Evolutionary conservation across 139 green algal genomes (phyloP).

Genomic region (Volvox reticuliferus): DNA sequence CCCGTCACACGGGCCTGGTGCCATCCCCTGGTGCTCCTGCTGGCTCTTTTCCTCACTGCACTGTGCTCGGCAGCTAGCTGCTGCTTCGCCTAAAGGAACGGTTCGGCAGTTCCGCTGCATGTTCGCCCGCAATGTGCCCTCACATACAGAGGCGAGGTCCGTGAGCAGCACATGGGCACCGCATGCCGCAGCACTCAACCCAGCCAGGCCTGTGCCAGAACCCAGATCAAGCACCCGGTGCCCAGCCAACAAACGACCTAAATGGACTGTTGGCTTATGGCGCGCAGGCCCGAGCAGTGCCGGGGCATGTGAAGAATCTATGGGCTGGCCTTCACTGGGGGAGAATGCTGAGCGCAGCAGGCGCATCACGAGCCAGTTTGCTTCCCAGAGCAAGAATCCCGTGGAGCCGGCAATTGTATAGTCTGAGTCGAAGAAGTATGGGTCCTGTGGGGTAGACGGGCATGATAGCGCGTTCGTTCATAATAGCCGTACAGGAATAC

Average conservation of each 20-base stretch:
- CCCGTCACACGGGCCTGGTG: background rate
- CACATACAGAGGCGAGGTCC: constrained; percentile 55
- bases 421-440: constrained; percentile 44
- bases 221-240: constrained; percentile 69
- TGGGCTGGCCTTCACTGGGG: background rate
- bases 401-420: constrained; percentile 48
- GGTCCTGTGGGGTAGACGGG: constrained; percentile 12
- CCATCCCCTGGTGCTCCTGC: background rate
- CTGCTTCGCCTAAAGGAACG: background rate
- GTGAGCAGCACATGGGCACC: constrained; percentile 68
- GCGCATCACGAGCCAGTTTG: constrained; percentile 46
- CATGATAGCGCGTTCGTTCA: too few species aligned
- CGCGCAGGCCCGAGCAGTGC: background rate
- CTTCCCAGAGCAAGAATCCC: constrained; percentile 48
- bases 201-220: constrained; percentile 66
- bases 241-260: constrained; percentile 36
- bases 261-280: background rate
- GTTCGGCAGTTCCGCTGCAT: constrained; percentile 11
- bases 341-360: background rate
- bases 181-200: constrained; percentile 62
- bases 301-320: background rate
- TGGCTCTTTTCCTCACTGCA: background rate
- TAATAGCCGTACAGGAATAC: too few species aligned
- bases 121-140: constrained; percentile 35
- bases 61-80: background rate